Evolutionary conservation across 768 basidiomycete species (phyloP).

Genomic region (Mycena metata): DNA sequence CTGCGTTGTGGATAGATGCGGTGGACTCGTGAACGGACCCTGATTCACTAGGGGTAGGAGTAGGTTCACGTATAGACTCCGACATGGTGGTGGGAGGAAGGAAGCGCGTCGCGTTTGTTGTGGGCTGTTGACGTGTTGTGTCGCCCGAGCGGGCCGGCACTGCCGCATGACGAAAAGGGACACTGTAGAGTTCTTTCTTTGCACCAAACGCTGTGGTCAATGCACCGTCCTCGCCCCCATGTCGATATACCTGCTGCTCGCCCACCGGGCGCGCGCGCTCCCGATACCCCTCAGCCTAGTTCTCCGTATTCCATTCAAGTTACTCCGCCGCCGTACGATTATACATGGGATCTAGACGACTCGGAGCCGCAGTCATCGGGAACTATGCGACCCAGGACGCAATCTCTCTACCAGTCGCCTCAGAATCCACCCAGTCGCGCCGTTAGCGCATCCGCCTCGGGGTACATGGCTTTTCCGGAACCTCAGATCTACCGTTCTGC

Average conservation of each 20-base stretch:
- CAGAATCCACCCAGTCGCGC: constrained; percentile 53
- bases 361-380: constrained; percentile 35
- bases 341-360: constrained; percentile 21
- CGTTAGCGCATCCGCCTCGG: constrained; percentile 50
- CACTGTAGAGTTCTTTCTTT: not conserved
- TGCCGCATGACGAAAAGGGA: not conserved
- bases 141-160: not conserved
- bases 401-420: constrained; percentile 48
- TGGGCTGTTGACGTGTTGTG: not conserved
- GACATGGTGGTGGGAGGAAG: constrained; percentile 31
- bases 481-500: constrained; percentile 63
- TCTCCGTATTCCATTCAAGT: constrained; percentile 39
- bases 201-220: constrained; percentile 6
- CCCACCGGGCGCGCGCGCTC: constrained; percentile 27
- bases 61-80: constrained; percentile 10
- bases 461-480: constrained; percentile 62
- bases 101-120: not conserved
- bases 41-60: not conserved
- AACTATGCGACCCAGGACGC: constrained; percentile 47
- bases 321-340: constrained; percentile 36
- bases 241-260: constrained; percentile 28
- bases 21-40: too few species aligned
- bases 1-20: too few species aligned
- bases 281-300: constrained; percentile 21
- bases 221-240: constrained; percentile 24